phyloP scores from a whole-genome alignment of 441 rosid genomes.

The Corymbia citriodora region DNA sequence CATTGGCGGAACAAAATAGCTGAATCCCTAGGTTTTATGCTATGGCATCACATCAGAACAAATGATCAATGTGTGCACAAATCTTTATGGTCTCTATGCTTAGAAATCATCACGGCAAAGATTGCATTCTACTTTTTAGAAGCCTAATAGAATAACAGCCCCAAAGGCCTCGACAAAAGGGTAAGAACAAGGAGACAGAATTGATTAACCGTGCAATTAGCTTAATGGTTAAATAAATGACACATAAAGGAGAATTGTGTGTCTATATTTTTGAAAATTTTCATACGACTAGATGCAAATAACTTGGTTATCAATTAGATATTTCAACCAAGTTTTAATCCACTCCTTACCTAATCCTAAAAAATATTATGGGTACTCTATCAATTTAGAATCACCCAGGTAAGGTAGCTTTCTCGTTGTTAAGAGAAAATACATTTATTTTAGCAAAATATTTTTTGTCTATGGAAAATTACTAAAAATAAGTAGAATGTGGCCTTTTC shows the following conservation, averaged over 20 bases:
- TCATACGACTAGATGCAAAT: too few relatives aligned
- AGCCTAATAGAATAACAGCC: background rate
- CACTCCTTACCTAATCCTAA: too few relatives aligned
- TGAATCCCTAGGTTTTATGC: background rate
- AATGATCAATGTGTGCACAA: background rate
- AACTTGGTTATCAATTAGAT: too few relatives aligned
- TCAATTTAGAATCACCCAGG: too few relatives aligned
- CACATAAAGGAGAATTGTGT: too few relatives aligned
- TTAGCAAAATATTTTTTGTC: background rate
- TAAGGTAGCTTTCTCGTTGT: too few relatives aligned
- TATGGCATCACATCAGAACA: background rate
- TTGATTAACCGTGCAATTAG: background rate
- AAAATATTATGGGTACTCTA: too few relatives aligned
- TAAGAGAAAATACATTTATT: background rate
- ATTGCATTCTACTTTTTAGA: background rate
- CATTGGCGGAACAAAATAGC: background rate
- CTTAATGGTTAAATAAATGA: background rate
- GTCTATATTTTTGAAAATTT: too few relatives aligned
- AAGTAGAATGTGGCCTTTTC: background rate
- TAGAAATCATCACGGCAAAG: background rate
- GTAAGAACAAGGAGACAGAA: rapidly evolving
- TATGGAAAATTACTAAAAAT: background rate
- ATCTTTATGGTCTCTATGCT: background rate
- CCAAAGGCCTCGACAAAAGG: background rate
- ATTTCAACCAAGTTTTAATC: too few relatives aligned